Conservation (phyloP, 2,329 filamentous ascomycete genomes). For the Colletotrichum lindemuthianum region DNA sequence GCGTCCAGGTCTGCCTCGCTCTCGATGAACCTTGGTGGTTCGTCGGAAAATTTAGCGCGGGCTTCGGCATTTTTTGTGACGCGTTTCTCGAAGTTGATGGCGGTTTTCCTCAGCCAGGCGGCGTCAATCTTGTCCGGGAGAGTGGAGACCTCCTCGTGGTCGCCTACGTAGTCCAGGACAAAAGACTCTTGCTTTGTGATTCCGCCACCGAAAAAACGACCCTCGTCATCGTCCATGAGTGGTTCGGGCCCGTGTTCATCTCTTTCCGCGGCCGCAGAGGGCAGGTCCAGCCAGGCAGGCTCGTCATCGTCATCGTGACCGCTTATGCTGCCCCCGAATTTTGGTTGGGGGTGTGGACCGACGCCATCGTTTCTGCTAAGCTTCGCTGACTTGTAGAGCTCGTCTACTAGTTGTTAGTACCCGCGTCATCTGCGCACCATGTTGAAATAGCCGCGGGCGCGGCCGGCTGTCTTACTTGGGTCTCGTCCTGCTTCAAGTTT, state of each 20-base stretch:
- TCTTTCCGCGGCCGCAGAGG: constrained; percentile 62
- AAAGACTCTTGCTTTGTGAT: constrained; percentile 83
- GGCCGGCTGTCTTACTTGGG: constrained; percentile 60
- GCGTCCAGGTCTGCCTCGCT: constrained; percentile 90
- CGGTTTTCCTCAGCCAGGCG: constrained; percentile 84
- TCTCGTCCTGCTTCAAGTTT: constrained; percentile 50
- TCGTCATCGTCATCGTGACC: constrained; percentile 55
- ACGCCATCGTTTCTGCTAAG: constrained; percentile 54
- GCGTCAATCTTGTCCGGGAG: constrained; percentile 81
- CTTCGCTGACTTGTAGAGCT: constrained; percentile 73
- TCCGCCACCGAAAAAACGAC: constrained; percentile 94
- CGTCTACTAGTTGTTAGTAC: constrained; percentile 51
- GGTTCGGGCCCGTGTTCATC: constrained; percentile 42
- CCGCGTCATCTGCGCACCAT: background rate
- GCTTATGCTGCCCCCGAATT: constrained; percentile 50
- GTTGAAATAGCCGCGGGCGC: background rate
- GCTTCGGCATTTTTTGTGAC: constrained; percentile 92
- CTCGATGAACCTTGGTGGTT: constrained; percentile 85
- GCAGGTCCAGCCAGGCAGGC: constrained; percentile 59
- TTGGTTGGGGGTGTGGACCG: constrained; percentile 57
- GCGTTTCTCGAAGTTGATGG: constrained; percentile 86
- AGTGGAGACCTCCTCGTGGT: constrained; percentile 48
- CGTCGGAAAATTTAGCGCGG: constrained; percentile 82
- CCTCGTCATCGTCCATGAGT: constrained; percentile 81
- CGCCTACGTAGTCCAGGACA: constrained; percentile 88